Evolutionary conservation across 305 asterid genomes (phyloP).

Genomic region (Fraxinus ornus): DNA sequence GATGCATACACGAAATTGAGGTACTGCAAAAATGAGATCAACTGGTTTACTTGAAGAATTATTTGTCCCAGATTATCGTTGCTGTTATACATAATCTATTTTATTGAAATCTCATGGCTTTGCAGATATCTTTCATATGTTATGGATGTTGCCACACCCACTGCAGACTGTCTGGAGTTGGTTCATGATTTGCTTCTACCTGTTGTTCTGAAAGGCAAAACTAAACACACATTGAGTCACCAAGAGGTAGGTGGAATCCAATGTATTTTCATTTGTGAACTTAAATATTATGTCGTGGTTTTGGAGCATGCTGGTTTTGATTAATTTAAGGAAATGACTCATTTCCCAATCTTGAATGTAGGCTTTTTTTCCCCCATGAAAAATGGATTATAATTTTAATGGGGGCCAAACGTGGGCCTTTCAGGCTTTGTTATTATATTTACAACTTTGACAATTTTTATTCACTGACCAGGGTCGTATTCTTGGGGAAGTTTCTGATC

Average conservation of each 20-base stretch:
- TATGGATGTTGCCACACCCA: constrained; percentile 98
- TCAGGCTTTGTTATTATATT: constrained; percentile 16
- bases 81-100: neutral
- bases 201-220: constrained; percentile 61
- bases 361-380: neutral
- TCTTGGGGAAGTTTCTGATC: constrained; percentile 77
- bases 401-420: neutral
- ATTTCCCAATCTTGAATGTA: neutral
- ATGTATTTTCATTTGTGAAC: constrained; percentile 4
- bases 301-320: neutral
- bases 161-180: constrained; percentile 78
- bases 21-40: constrained; percentile 34
- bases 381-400: too few relatives aligned
- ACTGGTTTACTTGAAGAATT: neutral
- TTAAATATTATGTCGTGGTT: neutral
- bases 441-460: constrained; percentile 19
- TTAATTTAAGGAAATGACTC: neutral
- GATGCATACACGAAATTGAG: constrained; percentile 85
- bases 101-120: neutral
- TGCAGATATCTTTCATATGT: constrained; percentile 85
- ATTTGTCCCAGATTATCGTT: neutral
- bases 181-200: constrained; percentile 84
- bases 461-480: constrained; percentile 59
- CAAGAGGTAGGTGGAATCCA: constrained; percentile 70
- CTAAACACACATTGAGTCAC: constrained; percentile 68